A percentile compares a stretch with the other conserved stretches of the same genome.
These are phyloP conservation scores for Vigna radiata DNA, from an alignment of 306 rosid species.

Conservation along the genomic window DNA sequence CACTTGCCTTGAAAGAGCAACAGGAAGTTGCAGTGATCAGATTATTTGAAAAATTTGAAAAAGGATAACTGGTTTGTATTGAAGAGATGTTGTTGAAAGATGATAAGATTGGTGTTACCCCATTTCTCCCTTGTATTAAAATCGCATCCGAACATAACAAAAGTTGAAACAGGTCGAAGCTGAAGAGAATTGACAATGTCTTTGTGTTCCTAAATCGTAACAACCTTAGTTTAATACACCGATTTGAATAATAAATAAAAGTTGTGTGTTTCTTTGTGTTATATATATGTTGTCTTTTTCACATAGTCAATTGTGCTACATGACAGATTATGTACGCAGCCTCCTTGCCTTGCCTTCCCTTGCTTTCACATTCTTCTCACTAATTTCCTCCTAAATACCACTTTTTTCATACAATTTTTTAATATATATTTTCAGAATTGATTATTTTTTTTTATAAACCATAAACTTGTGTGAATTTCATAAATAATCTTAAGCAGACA, in stretches of 20 bases:
- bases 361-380: neutral
- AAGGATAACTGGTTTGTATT: conserved; percentile 13
- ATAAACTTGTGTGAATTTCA: no score
- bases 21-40: conserved; percentile 47
- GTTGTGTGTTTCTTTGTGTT: neutral
- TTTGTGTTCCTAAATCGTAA: neutral
- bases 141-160: neutral
- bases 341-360: neutral
- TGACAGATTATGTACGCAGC: conserved; percentile 1
- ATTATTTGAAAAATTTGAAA: neutral
- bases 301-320: conserved; percentile 7
- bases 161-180: neutral
- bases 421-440: neutral
- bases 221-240: neutral
- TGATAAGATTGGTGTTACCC: conserved; percentile 40
- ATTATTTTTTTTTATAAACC: neutral
- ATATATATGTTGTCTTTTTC: neutral
- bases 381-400: neutral
- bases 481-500: no score
- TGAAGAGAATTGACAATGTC: conserved; percentile 9
- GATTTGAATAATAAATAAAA: neutral
- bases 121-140: neutral
- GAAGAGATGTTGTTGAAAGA: conserved; percentile 38
- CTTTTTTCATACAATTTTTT: neutral
- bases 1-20: conserved; percentile 52